Base-by-base conservation (phyloP, 345 rosid species). In the Microcos paniculata region DNA sequence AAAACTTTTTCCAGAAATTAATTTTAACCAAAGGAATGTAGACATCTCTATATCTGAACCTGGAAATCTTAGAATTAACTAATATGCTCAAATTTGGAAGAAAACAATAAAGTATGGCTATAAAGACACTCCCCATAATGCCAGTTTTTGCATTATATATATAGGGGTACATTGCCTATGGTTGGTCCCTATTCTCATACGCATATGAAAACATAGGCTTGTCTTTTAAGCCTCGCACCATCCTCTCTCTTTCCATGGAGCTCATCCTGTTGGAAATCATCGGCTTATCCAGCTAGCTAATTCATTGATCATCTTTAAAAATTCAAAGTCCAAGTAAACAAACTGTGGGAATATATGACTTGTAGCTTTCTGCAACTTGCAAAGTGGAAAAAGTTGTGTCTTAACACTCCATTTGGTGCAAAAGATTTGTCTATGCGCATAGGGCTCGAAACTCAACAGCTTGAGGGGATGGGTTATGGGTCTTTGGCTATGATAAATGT, bases 301-400 rank as follows among this genome's bases (percentile, higher is more conserved):
- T 57, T 57, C 40, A n/a, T 48, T 28, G 40, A 48, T 46, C 57
- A 48, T 23, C 53, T 23, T 2, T 16, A 18, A 9, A 35, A 19
- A 16, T 5, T 28, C 9, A 3, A 67, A 46, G 40, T 26, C 56
- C 56, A 68, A 67, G 19, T 13, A 45, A 65, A 67, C 21, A 67
- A 67, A 46, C 53, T 14, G 43, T 40, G 26, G 30, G 24, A 42
- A 26, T 15, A 15, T 26, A 26, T 67, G 56, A 67, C 15, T 15
- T 16, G 56, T 46, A 46, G 38, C 71, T 46, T 5, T 67, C 71
- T 67, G 56, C 71, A 46, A 68, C 72, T 68, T 48, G 72, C 57
- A 68, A 46, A 67, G 9, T 42, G 19, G 56, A 28, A 67, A 28
- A 33, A 46, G 6, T n/a, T 65, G 12, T 65, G 70, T 43, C 38